phyloP scores from a whole-genome alignment of 345 rosid species.

The Litchi chinensis region DNA sequence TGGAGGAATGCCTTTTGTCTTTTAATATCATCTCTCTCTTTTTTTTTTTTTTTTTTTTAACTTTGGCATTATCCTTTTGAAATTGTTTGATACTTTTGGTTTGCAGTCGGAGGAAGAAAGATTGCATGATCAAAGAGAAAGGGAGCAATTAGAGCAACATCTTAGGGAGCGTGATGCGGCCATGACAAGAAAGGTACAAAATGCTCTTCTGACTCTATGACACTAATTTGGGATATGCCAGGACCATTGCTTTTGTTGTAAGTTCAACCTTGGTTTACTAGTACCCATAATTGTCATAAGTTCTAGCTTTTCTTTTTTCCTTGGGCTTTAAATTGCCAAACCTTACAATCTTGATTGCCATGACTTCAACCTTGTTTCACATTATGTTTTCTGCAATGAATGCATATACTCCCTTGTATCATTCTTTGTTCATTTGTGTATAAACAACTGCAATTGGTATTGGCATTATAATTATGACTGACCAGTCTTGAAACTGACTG shows the following conservation, averaged over 20 bases:
- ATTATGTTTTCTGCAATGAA: not conserved
- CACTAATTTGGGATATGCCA: not conserved
- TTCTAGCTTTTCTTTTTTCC: not conserved
- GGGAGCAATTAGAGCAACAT: slow-evolving; percentile 80
- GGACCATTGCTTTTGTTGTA: not conserved
- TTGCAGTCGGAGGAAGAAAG: slow-evolving; percentile 92
- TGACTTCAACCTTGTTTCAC: not conserved
- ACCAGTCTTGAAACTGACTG: not conserved
- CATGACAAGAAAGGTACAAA: slow-evolving; percentile 70
- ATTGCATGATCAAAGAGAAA: slow-evolving; percentile 86
- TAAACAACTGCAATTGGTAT: not conserved
- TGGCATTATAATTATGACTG: not conserved
- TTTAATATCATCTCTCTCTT: no score
- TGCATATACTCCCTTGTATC: not conserved
- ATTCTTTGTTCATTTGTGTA: not conserved
- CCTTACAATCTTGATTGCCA: not conserved
- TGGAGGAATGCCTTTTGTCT: not conserved
- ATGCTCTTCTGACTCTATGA: not conserved
- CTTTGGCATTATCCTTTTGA: slow-evolving; percentile 6
- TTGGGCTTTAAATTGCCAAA: not conserved
- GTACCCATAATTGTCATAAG: not conserved
- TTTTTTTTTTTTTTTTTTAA: not conserved
- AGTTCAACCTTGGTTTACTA: not conserved
- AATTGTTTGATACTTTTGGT: slow-evolving; percentile 16
- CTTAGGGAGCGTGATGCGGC: slow-evolving; percentile 88